phyloP scores from a whole-genome alignment of 306 rosid genomes.

The Sophora flavescens region DNA sequence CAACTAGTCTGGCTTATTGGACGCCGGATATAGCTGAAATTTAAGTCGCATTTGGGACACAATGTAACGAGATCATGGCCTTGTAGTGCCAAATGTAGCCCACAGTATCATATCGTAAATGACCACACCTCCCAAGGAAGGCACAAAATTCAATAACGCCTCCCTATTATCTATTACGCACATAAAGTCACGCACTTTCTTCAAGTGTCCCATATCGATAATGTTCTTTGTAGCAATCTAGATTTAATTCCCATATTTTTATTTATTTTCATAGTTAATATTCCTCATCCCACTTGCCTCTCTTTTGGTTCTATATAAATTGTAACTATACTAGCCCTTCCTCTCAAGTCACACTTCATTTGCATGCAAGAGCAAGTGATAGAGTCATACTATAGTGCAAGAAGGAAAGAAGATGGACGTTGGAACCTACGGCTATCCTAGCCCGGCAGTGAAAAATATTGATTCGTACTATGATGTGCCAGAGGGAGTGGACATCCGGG shows the following conservation, averaged over 20 bases:
- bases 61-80: neutral
- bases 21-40: neutral
- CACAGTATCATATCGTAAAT: neutral
- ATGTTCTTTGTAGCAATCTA: slow-evolving; percentile 21
- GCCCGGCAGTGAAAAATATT: slow-evolving; percentile 20
- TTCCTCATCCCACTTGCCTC: neutral
- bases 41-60: neutral
- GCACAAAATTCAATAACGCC: slow-evolving; percentile 50
- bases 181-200: slow-evolving; percentile 48
- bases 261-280: too few relatives aligned
- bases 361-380: neutral
- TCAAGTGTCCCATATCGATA: slow-evolving; percentile 39
- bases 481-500: slow-evolving; percentile 76
- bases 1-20: neutral
- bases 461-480: slow-evolving; percentile 66
- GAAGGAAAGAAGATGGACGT: slow-evolving; percentile 39
- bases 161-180: slow-evolving; percentile 35
- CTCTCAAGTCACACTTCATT: slow-evolving; percentile 12
- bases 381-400: neutral
- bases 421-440: slow-evolving; percentile 47
- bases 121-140: slow-evolving; percentile 50
- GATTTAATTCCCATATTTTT: neutral
- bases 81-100: neutral
- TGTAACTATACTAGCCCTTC: neutral
- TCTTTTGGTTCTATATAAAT: slow-evolving; percentile 31